These are phyloP conservation scores for Salvia miltiorrhiza DNA, from an alignment of 257 asterid genomes.

Conservation along the genomic window DNA sequence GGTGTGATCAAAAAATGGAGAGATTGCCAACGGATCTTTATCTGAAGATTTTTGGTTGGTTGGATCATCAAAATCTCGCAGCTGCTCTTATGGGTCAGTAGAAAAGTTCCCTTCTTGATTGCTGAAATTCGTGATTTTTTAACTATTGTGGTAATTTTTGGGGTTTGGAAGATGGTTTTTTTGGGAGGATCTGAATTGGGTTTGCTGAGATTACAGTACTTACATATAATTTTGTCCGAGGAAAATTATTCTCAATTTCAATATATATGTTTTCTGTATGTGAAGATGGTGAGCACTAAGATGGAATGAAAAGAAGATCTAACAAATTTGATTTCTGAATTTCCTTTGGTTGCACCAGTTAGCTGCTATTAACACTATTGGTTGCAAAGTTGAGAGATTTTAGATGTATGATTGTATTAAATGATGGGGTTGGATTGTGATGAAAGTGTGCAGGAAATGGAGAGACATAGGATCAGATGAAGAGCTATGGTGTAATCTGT, in stretches of 20 bases:
- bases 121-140: background rate
- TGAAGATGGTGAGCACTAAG: background rate
- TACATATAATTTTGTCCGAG: background rate
- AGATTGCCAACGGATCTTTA: constrained; percentile 60
- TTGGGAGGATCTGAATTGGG: constrained; percentile 29
- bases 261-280: background rate
- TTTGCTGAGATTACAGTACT: background rate
- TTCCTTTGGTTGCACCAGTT: constrained; percentile 2
- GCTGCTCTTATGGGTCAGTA: constrained; percentile 69
- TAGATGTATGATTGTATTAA: background rate
- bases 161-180: constrained; percentile 13
- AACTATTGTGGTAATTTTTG: constrained; percentile 5
- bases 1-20: constrained; percentile 43
- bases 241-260: background rate
- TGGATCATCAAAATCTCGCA: constrained; percentile 85
- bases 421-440: constrained; percentile 16
- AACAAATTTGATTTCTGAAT: background rate
- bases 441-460: constrained; percentile 83
- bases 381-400: background rate
- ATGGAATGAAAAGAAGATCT: background rate
- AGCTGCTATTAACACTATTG: background rate
- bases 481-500: constrained; percentile 58
- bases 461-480: constrained; percentile 52
- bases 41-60: constrained; percentile 49
- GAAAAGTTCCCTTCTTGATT: background rate